phyloP scores from a whole-genome alignment of 164 flowering plant species.

The Saururus chinensis region DNA sequence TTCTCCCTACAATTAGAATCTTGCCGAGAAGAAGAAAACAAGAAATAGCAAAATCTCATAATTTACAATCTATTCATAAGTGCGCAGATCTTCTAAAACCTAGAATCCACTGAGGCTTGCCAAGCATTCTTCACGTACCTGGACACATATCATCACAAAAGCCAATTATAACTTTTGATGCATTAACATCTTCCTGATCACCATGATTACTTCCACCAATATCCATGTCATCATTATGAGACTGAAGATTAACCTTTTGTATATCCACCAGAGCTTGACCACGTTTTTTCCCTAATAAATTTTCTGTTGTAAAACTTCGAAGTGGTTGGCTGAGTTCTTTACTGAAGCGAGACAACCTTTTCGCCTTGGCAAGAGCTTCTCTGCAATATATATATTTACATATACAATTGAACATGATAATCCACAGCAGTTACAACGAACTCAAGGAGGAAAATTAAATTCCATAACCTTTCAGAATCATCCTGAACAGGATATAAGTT shows the following conservation, averaged over 20 bases:
- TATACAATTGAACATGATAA: no score
- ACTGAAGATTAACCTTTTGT: slow-evolving; percentile 18
- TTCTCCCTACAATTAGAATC: no score
- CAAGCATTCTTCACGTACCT: slow-evolving; percentile 32
- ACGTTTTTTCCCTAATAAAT: slow-evolving; percentile 20
- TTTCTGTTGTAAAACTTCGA: slow-evolving; percentile 21
- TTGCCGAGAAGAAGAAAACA: no score
- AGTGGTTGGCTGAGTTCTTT: slow-evolving; percentile 41
- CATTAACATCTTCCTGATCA: slow-evolving; percentile 43
- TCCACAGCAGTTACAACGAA: no score
- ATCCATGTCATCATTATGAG: slow-evolving; percentile 17
- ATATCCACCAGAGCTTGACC: slow-evolving; percentile 21
- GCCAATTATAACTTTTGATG: slow-evolving; percentile 50
- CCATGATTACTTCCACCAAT: slow-evolving; percentile 20
- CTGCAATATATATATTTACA: slow-evolving; percentile 22
- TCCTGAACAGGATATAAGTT: slow-evolving; percentile 20
- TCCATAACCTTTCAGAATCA: slow-evolving; percentile 31
- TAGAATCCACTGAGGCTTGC: neutral
- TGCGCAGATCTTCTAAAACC: neutral
- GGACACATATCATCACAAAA: slow-evolving; percentile 97
- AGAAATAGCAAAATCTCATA: no score
- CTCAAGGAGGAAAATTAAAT: no score
- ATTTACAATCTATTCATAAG: no score
- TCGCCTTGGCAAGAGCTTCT: slow-evolving; percentile 79
- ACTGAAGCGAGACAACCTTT: slow-evolving; percentile 79